Evolutionary conservation across 495 filamentous ascomycete genomes (phyloP).

Genomic region (Xylaria intraflava): DNA sequence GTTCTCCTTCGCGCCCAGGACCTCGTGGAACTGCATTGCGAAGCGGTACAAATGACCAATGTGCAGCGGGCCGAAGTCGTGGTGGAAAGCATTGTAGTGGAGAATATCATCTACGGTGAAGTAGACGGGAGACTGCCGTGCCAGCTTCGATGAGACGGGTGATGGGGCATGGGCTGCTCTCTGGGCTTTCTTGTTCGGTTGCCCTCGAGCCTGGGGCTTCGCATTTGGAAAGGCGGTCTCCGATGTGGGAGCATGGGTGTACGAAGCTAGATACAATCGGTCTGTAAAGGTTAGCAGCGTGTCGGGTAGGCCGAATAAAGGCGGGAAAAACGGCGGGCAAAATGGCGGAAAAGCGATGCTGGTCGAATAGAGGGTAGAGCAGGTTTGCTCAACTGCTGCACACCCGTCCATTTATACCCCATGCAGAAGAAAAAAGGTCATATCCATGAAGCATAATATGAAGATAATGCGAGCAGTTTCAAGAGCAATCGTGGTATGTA

Average conservation of each 20-base stretch:
- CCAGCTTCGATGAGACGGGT: slow-evolving; percentile 33
- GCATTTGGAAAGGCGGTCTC: slow-evolving; percentile 85
- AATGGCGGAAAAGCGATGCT: slow-evolving; percentile 20
- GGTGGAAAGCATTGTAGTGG: slow-evolving; percentile 96
- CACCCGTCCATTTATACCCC: slow-evolving; percentile 1
- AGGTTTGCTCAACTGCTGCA: not conserved
- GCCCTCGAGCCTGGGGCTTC: slow-evolving; percentile 42
- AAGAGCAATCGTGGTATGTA: not conserved
- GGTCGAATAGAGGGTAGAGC: slow-evolving; percentile 15
- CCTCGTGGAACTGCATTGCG: slow-evolving; percentile 88
- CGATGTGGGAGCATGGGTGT: slow-evolving; percentile 70
- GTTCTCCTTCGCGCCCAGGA: slow-evolving; percentile 74
- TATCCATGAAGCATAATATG: slow-evolving; percentile 2
- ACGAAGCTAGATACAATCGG: slow-evolving; percentile 90
- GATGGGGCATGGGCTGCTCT: slow-evolving; percentile 53
- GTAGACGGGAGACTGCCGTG: slow-evolving; percentile 65
- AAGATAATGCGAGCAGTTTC: not conserved
- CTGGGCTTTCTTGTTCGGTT: slow-evolving; percentile 70
- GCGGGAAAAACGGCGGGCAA: slow-evolving; percentile 12
- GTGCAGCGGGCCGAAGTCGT: slow-evolving; percentile 95
- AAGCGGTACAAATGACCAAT: slow-evolving; percentile 96
- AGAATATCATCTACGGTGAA: slow-evolving; percentile 92
- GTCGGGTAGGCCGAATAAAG: slow-evolving; percentile 13
- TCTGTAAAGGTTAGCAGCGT: slow-evolving; percentile 52
- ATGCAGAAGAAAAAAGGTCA: not conserved